phyloP scores from a whole-genome alignment of 352 stramenopile species.

The Pythium angustatum region DNA sequence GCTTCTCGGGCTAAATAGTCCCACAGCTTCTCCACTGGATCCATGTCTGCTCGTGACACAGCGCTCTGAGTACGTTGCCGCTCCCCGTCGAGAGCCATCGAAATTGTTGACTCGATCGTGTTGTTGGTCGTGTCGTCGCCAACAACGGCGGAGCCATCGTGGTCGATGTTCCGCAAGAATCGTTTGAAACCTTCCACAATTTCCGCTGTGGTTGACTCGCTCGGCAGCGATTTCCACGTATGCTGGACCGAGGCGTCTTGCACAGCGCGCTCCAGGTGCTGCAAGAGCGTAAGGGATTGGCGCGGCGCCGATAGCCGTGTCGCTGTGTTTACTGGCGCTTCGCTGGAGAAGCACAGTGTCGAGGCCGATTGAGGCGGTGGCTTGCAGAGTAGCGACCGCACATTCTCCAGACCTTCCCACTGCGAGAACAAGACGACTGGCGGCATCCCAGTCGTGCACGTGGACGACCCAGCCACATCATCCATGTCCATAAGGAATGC shows the following conservation, averaged over 20 bases:
- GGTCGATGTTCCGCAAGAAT: constrained; percentile 27
- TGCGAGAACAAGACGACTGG: constrained; percentile 22
- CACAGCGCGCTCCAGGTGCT: constrained; percentile 17
- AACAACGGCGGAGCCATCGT: not conserved
- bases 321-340: not conserved
- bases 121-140: constrained; percentile 23
- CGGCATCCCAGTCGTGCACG: not conserved
- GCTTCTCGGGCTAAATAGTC: constrained; percentile 23
- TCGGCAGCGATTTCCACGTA: not conserved
- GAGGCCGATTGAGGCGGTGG: constrained; percentile 25
- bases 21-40: constrained; percentile 30
- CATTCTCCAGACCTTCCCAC: constrained; percentile 33
- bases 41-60: constrained; percentile 9
- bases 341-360: constrained; percentile 21
- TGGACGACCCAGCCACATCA: not conserved
- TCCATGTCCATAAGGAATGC: constrained; percentile 18
- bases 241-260: not conserved
- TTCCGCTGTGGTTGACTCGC: not conserved
- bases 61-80: not conserved
- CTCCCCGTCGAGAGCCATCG: constrained; percentile 18
- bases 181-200: constrained; percentile 14
- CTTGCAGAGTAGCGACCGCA: constrained; percentile 30
- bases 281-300: constrained; percentile 7
- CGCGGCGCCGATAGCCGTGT: not conserved
- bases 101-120: constrained; percentile 29